Percentiles rank a stretch among this genome's conserved stretches.
Conservation (phyloP, 75 land plant species). For the Picea sitchensis region DNA sequence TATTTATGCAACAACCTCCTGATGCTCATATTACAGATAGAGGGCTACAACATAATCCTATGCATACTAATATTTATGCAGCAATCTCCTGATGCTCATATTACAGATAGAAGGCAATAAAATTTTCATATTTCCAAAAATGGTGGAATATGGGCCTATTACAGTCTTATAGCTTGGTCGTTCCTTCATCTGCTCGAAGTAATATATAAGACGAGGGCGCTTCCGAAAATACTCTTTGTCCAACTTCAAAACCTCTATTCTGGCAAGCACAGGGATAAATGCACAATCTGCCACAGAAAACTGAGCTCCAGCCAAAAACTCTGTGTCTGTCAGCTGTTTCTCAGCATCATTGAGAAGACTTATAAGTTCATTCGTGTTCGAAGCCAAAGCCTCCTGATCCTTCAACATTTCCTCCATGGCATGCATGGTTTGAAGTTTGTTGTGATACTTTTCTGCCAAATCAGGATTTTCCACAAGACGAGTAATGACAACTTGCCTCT, state of each 20-base stretch:
- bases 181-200: constrained; percentile 27
- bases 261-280: constrained; percentile 30
- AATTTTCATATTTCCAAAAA: constrained; percentile 23
- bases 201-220: constrained; percentile 18
- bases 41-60: constrained; percentile 18
- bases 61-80: constrained; percentile 23
- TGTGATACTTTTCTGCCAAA: constrained; percentile 34
- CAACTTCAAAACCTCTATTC: constrained; percentile 31
- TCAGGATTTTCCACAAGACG: constrained; percentile 33
- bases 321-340: constrained; percentile 12
- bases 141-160: constrained; percentile 25
- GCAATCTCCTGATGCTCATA: constrained; percentile 21
- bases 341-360: constrained; percentile 29
- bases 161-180: constrained; percentile 24
- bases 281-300: constrained; percentile 40
- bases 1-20: constrained; percentile 24
- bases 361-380: constrained; percentile 25
- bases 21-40: constrained; percentile 19
- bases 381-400: constrained; percentile 27
- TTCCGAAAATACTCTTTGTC: constrained; percentile 16
- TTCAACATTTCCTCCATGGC: constrained; percentile 25
- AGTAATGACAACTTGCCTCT: constrained; percentile 35
- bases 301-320: constrained; percentile 21
- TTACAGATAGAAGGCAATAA: constrained; percentile 25
- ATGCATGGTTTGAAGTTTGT: constrained; percentile 32